Conservation (phyloP, 2,329 filamentous ascomycete genomes). For the Didymella segeticola region DNA sequence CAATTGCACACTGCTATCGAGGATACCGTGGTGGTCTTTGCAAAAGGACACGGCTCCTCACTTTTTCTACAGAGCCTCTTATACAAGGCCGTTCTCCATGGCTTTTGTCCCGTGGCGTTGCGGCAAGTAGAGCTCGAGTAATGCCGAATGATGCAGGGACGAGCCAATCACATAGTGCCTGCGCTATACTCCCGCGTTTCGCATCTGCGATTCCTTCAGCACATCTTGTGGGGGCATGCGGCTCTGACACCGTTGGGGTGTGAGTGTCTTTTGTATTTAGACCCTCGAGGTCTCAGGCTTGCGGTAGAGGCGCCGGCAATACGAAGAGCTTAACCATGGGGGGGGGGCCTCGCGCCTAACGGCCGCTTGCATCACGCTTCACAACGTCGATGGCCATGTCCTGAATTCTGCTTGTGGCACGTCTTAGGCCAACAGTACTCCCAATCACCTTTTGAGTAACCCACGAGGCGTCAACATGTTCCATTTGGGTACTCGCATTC, state of each 20-base stretch:
- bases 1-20: not conserved
- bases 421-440: not conserved
- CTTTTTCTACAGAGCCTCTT: not conserved
- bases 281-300: slow-evolving; percentile 13
- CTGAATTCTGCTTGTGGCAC: slow-evolving; percentile 2
- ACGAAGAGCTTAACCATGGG: slow-evolving; percentile 15
- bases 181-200: no score
- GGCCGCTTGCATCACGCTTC: slow-evolving; percentile 15
- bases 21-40: not conserved
- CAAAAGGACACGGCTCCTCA: not conserved
- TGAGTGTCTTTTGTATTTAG: slow-evolving; percentile 32
- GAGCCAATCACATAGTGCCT: slow-evolving; percentile 38
- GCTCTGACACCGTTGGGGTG: slow-evolving; percentile 33
- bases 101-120: slow-evolving; percentile 17
- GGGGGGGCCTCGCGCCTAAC: slow-evolving; percentile 13
- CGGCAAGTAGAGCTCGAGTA: slow-evolving; percentile 18
- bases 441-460: not conserved
- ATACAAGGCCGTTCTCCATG: slow-evolving; percentile 14
- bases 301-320: slow-evolving; percentile 17
- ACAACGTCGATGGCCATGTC: slow-evolving; percentile 6
- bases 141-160: slow-evolving; percentile 9
- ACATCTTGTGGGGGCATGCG: slow-evolving; percentile 14
- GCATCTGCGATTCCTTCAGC: slow-evolving; percentile 24
- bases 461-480: not conserved
- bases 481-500: slow-evolving; percentile 3